Base-by-base conservation (phyloP, 495 filamentous ascomycete species). In the Pyrenula aspistea region DNA sequence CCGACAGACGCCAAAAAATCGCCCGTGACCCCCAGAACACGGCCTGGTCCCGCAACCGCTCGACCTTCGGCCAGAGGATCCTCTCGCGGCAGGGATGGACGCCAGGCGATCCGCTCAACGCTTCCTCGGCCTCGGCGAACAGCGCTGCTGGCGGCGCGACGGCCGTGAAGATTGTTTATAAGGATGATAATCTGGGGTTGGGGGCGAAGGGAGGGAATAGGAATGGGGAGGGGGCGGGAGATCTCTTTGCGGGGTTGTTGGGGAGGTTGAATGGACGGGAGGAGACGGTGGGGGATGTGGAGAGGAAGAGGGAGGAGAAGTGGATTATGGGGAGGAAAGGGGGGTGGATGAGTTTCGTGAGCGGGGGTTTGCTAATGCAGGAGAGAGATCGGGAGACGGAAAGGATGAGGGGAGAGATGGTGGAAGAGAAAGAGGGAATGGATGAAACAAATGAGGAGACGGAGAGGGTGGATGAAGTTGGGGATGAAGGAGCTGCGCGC, bases 251-350 rank as follows among this genome's bases (percentile, higher is more conserved):
- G 31, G 31, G 31, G 31, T 42, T 42, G 31, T 15, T 42, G 15
- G 31, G 31, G 31, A 42, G 31, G 31, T 42, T 42, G 73, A 76
- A 77, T 56, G 62, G 59, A 59, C 67, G 64, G 60, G 67, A 62
- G 62, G 63, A 61, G 63, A 67, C 61, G 67, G 62, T 55, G 53
- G 55, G 50, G 25, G 53, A 59, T 22, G 42, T 51, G 24, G 48
- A 56, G 48, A 47, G 49, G 49, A 50, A 22, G 51, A 55, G 54
- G 56, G 53, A 50, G 51, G 51, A 55, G 60, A 42, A 54, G 51
- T 57, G 58, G 61, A 58, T 42, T 15, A 15, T 4, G 4, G 8
- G 15, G 15, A 42, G 31, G 24, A 51, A 24, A 31, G 56, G 53
- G 25, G 42, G 36, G 25, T 59, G 36, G 49, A 19, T 51, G 54